These are phyloP conservation scores for Ganoderma sinense DNA, from an alignment of 1,284 basidiomycete genomes.

Conservation along the genomic window DNA sequence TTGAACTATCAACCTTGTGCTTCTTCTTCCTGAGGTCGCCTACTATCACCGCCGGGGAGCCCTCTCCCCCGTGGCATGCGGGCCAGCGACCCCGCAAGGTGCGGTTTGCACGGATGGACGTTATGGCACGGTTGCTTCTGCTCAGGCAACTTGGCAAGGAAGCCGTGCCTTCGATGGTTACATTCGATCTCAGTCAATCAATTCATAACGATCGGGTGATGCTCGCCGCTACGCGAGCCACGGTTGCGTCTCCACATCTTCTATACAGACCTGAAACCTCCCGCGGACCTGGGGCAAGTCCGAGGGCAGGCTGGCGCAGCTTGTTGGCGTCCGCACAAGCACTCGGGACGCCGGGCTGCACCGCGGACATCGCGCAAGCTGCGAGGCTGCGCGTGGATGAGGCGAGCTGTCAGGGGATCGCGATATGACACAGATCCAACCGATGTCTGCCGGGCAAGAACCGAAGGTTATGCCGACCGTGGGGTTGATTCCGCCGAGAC, in stretches of 20 bases:
- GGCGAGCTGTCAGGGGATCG: background rate
- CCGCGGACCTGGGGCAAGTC: background rate
- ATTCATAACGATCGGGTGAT: background rate
- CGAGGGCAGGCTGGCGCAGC: background rate
- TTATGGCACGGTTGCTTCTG: background rate
- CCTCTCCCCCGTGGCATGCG: background rate
- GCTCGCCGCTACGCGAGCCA: background rate
- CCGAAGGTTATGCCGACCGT: background rate
- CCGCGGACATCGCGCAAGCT: constrained; percentile 1
- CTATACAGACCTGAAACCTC: background rate
- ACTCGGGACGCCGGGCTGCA: background rate
- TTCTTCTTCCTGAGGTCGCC: background rate
- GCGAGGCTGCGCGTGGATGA: background rate
- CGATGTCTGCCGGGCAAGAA: background rate
- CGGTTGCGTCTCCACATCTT: background rate
- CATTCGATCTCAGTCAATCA: background rate
- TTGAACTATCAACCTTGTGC: background rate
- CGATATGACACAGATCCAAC: background rate
- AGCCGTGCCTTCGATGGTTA: background rate
- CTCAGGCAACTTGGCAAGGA: background rate
- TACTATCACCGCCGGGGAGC: background rate
- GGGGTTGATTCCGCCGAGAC: background rate
- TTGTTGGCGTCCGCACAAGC: background rate
- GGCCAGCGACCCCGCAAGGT: background rate
- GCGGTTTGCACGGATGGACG: background rate